These are phyloP conservation scores for Trichoderma koningii DNA, from an alignment of 2,329 filamentous ascomycete genomes.

Conservation along the genomic window DNA sequence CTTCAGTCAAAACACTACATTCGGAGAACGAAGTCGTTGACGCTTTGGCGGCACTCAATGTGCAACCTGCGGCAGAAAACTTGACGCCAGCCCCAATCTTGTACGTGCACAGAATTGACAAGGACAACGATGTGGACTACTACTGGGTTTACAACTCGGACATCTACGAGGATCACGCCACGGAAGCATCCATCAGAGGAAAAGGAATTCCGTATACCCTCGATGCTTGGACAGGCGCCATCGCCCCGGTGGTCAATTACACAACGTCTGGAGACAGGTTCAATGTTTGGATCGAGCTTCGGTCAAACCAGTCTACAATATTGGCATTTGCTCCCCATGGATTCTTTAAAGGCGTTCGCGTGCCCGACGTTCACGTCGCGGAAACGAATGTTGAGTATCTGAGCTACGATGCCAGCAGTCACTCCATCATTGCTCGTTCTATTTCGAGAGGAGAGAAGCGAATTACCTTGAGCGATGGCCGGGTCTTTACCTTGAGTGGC, in stretches of 20 bases:
- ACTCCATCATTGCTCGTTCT: conserved; percentile 11
- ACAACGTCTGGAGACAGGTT: conserved; percentile 11
- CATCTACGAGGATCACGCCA: conserved; percentile 11
- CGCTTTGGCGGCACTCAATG: background rate
- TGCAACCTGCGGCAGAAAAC: conserved; percentile 1
- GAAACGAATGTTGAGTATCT: conserved; percentile 8
- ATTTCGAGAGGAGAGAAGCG: background rate
- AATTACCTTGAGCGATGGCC: background rate
- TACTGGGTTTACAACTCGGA: conserved; percentile 18
- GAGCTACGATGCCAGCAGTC: conserved; percentile 2
- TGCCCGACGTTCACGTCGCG: background rate
- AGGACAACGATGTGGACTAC: conserved; percentile 1
- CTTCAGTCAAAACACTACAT: background rate
- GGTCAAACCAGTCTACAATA: conserved; percentile 10
- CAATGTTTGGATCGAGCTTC: conserved; percentile 11
- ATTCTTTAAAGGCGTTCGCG: background rate
- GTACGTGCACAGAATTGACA: conserved; percentile 13
- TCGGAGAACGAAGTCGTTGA: background rate
- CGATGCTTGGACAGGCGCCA: background rate
- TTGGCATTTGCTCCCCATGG: conserved; percentile 3
- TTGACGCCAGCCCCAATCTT: background rate
- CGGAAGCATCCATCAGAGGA: background rate
- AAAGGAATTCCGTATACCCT: background rate
- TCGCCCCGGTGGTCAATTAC: conserved; percentile 2
- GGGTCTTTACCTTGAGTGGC: background rate